Evolutionary conservation across 176 grass and related monocot genomes (phyloP).

Genomic region (Saccharum spontaneum): DNA sequence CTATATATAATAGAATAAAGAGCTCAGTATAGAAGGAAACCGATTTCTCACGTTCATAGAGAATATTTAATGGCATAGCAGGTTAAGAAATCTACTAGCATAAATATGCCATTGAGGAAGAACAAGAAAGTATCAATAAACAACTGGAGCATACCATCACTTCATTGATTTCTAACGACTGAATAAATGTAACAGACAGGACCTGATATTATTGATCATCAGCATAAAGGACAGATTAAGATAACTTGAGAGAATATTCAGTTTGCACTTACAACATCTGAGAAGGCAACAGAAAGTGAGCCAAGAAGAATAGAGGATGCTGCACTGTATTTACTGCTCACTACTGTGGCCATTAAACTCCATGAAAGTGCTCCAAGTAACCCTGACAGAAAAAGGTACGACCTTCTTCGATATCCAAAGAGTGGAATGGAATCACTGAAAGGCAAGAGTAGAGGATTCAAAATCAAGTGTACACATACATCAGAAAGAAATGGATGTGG

Average conservation of each 20-base stretch:
- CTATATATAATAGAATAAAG: not conserved
- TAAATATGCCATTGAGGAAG: not conserved
- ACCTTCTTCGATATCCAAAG: constrained; percentile 95
- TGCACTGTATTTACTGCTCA: constrained; percentile 89
- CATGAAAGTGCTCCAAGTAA: constrained; percentile 96
- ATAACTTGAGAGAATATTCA: constrained; percentile 22
- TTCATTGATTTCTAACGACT: constrained; percentile 10
- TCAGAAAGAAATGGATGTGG: constrained; percentile 15
- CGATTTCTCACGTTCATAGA: not conserved
- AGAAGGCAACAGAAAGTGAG: constrained; percentile 99
- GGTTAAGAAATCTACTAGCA: not conserved
- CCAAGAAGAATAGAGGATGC: constrained; percentile 88
- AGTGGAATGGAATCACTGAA: constrained; percentile 98
- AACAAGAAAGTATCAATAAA: constrained; percentile 13
- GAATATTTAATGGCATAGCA: not conserved
- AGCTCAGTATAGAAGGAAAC: not conserved
- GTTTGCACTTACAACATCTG: constrained; percentile 85
- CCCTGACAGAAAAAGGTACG: constrained; percentile 94
- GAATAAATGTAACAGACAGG: not conserved
- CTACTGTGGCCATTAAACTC: constrained; percentile 84
- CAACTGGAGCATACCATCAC: not conserved
- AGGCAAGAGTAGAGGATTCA: constrained; percentile 29
- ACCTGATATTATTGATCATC: not conserved
- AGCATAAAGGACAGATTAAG: not conserved
- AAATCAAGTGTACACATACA: constrained; percentile 24